Base-by-base conservation (phyloP, 768 basidiomycete species). In the Chlorophyllum brunneum region DNA sequence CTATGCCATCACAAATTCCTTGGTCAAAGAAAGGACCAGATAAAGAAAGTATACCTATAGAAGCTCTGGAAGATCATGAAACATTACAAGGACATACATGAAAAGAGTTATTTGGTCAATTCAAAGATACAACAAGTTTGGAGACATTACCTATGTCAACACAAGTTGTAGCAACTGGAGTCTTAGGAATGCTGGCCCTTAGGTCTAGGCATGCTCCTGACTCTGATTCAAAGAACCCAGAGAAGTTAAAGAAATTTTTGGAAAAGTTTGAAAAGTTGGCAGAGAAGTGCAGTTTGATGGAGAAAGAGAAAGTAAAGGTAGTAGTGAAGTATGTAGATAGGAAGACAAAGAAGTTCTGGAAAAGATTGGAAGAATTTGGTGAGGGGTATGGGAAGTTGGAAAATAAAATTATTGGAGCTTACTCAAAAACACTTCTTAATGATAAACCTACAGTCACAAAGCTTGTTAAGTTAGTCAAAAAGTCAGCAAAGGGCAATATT, bases 1-100 rank as follows among this genome's bases (percentile, higher is more conserved):
- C 7, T 7, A 33, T 33, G 15, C 31, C 15, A 33, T 7, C 31
- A 33, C 8, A 33, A 33, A 33, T 33, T 33, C 7, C 15, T 7
- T 7, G 31, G 31, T 56, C 85, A 72, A 58, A 91, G 67, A 34
- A 88, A 78, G 67, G n/a, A n/a, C n/a, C 88, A 91, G 33, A 78
- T 88, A 33, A 33, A 33, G 31, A 20, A 87, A 86, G 63, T 89
- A 85, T 39, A 91, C 76, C 64, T 33, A 33, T 7, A 33, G 31
- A 33, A 33, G n/a, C n/a, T n/a, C n/a, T n/a, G n/a, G n/a, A n/a
- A n/a, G n/a, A n/a, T n/a, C n/a, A n/a, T n/a, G n/a, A n/a, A n/a
- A n/a, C n/a, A n/a, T n/a, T n/a, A n/a, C n/a, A n/a, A n/a, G n/a
- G n/a, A n/a, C n/a, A n/a, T n/a, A n/a, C 31, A 33, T 33, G 31